These are phyloP conservation scores for Pichia deserticola DNA, from an alignment of 805 yeast species.

Conservation along the genomic window DNA sequence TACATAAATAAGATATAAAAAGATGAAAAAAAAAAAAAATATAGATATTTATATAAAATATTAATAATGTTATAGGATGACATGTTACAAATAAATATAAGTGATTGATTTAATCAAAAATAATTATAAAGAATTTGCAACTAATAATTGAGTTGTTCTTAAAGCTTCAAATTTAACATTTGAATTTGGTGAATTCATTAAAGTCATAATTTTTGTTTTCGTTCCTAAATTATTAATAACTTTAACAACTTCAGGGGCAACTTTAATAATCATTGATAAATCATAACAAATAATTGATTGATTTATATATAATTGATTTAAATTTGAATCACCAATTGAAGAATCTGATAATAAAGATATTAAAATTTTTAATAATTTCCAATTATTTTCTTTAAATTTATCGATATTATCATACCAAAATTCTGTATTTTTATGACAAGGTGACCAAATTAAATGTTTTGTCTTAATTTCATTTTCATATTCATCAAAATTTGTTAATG, in stretches of 20 bases:
- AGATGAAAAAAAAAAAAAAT: no score
- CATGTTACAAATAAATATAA: no score
- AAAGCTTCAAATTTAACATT: constrained; percentile 93
- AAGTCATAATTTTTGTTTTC: constrained; percentile 76
- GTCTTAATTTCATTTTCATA: constrained; percentile 78
- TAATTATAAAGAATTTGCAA: constrained; percentile 62
- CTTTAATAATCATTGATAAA: constrained; percentile 51
- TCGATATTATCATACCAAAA: constrained; percentile 84
- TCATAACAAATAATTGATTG: constrained; percentile 65
- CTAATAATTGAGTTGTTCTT: constrained; percentile 89
- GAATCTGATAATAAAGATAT: constrained; percentile 39
- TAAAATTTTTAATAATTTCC: constrained; percentile 61
- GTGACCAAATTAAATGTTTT: constrained; percentile 76
- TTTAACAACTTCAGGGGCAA: constrained; percentile 53
- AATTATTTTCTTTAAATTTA: constrained; percentile 70
- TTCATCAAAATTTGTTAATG: constrained; percentile 87
- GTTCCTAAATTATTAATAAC: constrained; percentile 49
- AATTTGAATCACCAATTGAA: constrained; percentile 15
- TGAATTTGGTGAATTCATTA: constrained; percentile 71
- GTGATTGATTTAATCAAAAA: not conserved
- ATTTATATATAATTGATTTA: constrained; percentile 24
- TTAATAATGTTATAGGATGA: no score
- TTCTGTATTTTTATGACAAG: constrained; percentile 81
- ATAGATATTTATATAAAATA: no score
- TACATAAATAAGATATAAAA: no score